Conservation (phyloP, 441 rosid species). For the Euphorbia corollata region DNA sequence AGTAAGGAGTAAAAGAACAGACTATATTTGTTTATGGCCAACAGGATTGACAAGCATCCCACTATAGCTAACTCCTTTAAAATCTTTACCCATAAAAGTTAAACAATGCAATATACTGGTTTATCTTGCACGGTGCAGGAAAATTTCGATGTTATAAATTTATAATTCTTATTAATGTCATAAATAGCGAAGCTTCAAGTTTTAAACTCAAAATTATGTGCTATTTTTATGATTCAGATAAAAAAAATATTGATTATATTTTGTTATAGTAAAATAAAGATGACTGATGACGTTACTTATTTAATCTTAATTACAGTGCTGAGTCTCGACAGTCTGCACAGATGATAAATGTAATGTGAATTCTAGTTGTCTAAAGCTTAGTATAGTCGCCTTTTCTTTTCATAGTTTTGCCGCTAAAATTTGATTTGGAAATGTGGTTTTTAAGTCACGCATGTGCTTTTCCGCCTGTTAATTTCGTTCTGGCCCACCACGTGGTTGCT, state of each 20-base stretch:
- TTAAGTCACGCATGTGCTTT: constrained; percentile 12
- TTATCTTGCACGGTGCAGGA: neutral
- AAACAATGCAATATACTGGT: neutral
- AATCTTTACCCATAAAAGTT: no score
- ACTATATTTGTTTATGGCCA: neutral
- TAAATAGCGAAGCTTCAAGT: neutral
- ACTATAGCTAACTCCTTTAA: neutral
- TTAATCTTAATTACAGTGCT: no score
- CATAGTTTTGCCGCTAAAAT: neutral
- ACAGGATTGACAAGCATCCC: neutral
- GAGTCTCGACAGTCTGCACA: neutral
- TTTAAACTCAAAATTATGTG: neutral
- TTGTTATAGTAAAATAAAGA: neutral
- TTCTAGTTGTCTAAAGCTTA: constrained; percentile 3
- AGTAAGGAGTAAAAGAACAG: neutral
- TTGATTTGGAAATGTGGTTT: neutral
- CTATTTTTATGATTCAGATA: no score
- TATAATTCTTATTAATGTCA: neutral
- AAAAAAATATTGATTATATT: no score
- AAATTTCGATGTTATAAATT: no score
- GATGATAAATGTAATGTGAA: constrained; percentile 1
- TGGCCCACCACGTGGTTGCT: constrained; percentile 10
- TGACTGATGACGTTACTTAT: no score
- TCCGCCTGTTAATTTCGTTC: neutral
- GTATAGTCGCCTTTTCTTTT: neutral